Base-by-base conservation (phyloP, 2,329 filamentous ascomycete genomes). In the Beauveria bassiana region DNA sequence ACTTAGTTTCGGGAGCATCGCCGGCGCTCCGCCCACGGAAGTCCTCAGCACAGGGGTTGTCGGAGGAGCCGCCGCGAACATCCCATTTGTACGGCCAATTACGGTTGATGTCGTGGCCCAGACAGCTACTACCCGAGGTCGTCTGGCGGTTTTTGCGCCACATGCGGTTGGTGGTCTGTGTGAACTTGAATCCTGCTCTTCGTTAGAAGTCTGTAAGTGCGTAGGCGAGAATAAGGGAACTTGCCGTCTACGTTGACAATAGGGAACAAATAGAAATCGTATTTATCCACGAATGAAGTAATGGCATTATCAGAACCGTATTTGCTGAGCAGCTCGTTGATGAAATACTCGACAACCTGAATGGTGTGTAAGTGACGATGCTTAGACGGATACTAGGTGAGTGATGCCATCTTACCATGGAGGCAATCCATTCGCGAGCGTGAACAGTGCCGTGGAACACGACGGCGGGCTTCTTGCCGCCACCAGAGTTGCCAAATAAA, bases 191-290 rank as follows among this genome's bases (percentile, higher is more conserved):
- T 31, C 84, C 82, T 81, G 54, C 24, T 42, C 12, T 18, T 16
- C 24, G 46, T 45, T 38, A 53, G 45, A 47, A 3, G 24, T 4
- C 1, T 47, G 24, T 2, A 0, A 5, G 7, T 7, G 12, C 4
- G 12, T 28, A 10, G 7, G 10, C 8, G 34, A 9, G 4, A 7
- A 24, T 18, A 16, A 18, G 14, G 42, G 7, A n/a, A 34, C 73
- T 67, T 68, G 81, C 80, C 83, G 61, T 86, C 84, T 0, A 83
- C 83, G 68, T 87, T 87, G 18, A 85, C 82, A 26, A 86, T 73
- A 3, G 85, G 84, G 63, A 87, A 78, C 65, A 89, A 79, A 70
- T 86, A 87, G 65, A 86, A 86, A 72, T 89, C 87, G 68, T 85
- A 87, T 61, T 77, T 82, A 70, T 87, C 78, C 26, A 88, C 76